Evolutionary conservation across 768 basidiomycete genomes (phyloP).

Genomic region (Tylopilus balloui): DNA sequence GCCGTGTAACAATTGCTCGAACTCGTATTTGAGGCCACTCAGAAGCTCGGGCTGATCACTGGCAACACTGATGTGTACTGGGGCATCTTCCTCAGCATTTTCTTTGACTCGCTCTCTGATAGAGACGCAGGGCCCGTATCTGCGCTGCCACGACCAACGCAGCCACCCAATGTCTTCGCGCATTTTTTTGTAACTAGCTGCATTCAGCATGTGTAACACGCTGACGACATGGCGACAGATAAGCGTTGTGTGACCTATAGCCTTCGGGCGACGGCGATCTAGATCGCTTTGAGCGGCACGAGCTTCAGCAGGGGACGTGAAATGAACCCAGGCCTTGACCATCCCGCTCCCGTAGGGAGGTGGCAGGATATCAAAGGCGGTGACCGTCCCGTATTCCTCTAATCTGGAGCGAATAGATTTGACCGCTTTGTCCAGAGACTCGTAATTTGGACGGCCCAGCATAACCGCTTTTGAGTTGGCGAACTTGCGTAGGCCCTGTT

Average conservation of each 20-base stretch:
- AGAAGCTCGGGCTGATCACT: constrained; percentile 49
- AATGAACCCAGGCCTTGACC: constrained; percentile 54
- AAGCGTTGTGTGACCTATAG: constrained; percentile 44
- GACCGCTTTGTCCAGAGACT: constrained; percentile 33
- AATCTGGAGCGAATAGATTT: constrained; percentile 36
- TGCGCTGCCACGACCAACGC: constrained; percentile 33
- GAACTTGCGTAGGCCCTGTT: constrained; percentile 43
- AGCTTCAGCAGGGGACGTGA: constrained; percentile 49
- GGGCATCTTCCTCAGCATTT: constrained; percentile 2
- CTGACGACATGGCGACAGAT: constrained; percentile 52
- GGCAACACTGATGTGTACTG: constrained; percentile 43
- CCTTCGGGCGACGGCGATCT: constrained; percentile 42
- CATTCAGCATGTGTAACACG: constrained; percentile 42
- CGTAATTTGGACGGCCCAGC: constrained; percentile 47
- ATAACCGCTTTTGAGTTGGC: constrained; percentile 47
- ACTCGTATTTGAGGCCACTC: constrained; percentile 51
- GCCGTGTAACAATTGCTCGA: constrained; percentile 60
- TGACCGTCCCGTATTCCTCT: constrained; percentile 35
- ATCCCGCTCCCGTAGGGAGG: constrained; percentile 48
- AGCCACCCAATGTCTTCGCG: constrained; percentile 45
- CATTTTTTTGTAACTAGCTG: constrained; percentile 37
- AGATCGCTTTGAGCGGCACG: constrained; percentile 45
- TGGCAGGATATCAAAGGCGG: constrained; percentile 42
- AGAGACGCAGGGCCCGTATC: constrained; percentile 28
- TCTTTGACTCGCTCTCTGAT: constrained; percentile 24